A percentile compares a stretch with the other conserved stretches of the same genome.
These are phyloP conservation scores for Capsicum rhomboideum DNA, from an alignment of 257 asterid genomes.

Conservation along the genomic window DNA sequence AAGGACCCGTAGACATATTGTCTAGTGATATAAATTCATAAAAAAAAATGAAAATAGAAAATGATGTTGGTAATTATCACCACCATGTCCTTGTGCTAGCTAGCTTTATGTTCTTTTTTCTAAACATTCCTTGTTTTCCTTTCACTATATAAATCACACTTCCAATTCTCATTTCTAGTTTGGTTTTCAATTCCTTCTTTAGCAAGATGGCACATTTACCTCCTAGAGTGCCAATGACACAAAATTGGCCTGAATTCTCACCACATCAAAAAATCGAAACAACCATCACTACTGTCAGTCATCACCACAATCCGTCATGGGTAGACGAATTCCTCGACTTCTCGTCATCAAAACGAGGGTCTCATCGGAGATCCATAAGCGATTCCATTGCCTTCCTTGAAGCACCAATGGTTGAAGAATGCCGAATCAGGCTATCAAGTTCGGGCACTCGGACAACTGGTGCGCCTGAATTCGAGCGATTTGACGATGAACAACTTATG, in stretches of 20 bases:
- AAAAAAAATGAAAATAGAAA: too few relatives aligned
- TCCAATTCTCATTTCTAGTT: background rate
- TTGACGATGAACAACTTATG: conserved; percentile 85
- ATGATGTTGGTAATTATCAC: background rate
- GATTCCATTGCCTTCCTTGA: conserved; percentile 78
- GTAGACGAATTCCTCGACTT: conserved; percentile 78
- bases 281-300: background rate
- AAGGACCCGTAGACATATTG: too few relatives aligned
- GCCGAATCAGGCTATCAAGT: conserved; percentile 33
- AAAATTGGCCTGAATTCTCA: conserved; percentile 53
- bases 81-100: background rate
- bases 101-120: background rate
- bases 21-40: too few relatives aligned
- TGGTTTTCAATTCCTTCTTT: background rate
- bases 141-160: background rate
- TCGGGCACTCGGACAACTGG: conserved; percentile 2
- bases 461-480: conserved; percentile 41
- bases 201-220: conserved; percentile 72
- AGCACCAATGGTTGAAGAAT: conserved; percentile 57
- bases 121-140: background rate
- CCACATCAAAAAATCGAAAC: conserved; percentile 19
- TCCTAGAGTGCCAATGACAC: conserved; percentile 63
- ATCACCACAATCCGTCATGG: conserved; percentile 36
- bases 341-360: conserved; percentile 57
- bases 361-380: conserved; percentile 74